Percentiles rank a stretch among this genome's conserved stretches.
These are phyloP conservation scores for Penicillium pancosmium DNA, from an alignment of 495 filamentous ascomycete species.

Conservation along the genomic window DNA sequence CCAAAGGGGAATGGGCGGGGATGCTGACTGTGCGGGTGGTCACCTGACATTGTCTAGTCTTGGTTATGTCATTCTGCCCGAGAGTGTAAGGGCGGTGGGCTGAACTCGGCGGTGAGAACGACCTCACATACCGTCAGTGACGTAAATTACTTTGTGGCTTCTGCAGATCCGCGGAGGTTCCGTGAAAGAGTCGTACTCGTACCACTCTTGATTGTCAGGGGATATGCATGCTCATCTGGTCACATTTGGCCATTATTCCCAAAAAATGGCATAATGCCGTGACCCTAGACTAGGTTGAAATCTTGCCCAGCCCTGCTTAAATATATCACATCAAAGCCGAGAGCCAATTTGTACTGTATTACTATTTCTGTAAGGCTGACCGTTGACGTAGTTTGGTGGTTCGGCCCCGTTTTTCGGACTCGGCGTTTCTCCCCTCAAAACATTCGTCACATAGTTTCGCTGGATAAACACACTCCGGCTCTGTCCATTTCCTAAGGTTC, in stretches of 20 bases:
- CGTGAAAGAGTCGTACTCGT: neutral
- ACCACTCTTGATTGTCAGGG: neutral
- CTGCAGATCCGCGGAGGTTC: neutral
- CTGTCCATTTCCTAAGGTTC: neutral
- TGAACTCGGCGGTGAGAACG: neutral
- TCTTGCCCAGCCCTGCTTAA: neutral
- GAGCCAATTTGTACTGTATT: neutral
- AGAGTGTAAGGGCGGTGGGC: neutral
- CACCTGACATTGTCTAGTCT: constrained; percentile 2
- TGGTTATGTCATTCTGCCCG: neutral
- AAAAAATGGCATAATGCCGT: neutral
- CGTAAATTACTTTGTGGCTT: neutral
- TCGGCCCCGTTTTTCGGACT: constrained; percentile 14
- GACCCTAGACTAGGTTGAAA: neutral
- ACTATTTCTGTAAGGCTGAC: constrained; percentile 16
- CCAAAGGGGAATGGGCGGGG: constrained; percentile 8
- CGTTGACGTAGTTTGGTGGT: constrained; percentile 29
- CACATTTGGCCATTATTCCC: neutral
- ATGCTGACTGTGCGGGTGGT: neutral
- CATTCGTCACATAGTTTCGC: constrained; percentile 3
- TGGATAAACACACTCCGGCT: neutral
- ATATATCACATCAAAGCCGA: neutral
- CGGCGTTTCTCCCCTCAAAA: constrained; percentile 6
- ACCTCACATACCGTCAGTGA: neutral
- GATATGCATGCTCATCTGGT: neutral